Evolutionary conservation across 192 early-diverging fungal species (phyloP), one percentile per base, ranked within the genome.

Genomic region (Backusella mclennaniae): DNA sequence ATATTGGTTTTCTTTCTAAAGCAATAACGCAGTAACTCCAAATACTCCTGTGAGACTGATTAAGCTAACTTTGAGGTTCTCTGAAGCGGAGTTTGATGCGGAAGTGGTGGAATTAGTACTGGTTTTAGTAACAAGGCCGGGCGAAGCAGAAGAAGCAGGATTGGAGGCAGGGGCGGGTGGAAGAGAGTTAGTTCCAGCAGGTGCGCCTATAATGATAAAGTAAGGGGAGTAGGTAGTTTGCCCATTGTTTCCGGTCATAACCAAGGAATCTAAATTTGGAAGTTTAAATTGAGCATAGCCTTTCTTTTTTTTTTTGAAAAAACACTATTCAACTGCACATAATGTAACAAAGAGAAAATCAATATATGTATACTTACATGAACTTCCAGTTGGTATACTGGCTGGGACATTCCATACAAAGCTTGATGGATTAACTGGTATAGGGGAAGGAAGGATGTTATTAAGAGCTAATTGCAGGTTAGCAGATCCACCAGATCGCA

Each of bases 401-500:
- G 19, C 53, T 56, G 53, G 53, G 9, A 56, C 7, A 56, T 56
- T 56, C 53, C 53, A 56, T 56, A 21, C 8, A 23, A 21, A 56
- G 21, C 53, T 56, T 56, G 53, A 23, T 56, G 53, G 53, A 9
- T 56, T 21, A 26, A 56, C 53, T 21, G 53, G 53, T 9, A 56
- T 56, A 56, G 53, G 21, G n/a, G 53, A 56, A 21, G 53, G n/a
- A 56, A 56, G 53, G 8, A 56, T 56, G 21, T 56, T 56, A 23
- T 26, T 56, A 56, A 56, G 53, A 56, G 21, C 53, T 56, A 56
- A 21, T 56, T 56, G 53, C 21, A 56, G n/a, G 19, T 56, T 56
- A n/a, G 53, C 53, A 56, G 53, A 56, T 56, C 53, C 53, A 56
- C 53, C 53, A n/a, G 53, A 56, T 56, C 53, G n/a, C 53, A 56